Evolutionary conservation across 108 stramenopile genomes (phyloP).

Genomic region (Pseudonitzschia pungens): DNA sequence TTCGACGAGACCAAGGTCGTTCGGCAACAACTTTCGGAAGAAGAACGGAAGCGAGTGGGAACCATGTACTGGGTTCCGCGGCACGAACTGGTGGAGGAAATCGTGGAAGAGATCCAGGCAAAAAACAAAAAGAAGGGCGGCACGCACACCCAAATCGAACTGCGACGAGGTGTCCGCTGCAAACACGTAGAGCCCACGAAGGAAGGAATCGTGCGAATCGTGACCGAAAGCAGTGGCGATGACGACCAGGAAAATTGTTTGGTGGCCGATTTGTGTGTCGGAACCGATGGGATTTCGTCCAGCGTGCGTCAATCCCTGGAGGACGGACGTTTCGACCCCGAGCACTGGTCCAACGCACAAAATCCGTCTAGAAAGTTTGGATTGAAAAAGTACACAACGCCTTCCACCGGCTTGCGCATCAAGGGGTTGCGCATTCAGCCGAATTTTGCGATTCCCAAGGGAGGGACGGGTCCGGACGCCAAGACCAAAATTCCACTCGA

Average conservation of each 20-base stretch:
- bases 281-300: conserved; percentile 1
- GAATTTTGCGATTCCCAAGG: neutral
- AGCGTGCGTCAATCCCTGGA: neutral
- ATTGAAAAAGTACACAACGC: neutral
- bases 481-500: neutral
- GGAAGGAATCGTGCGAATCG: neutral
- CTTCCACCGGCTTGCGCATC: neutral
- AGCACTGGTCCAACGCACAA: neutral
- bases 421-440: neutral
- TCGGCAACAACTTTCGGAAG: neutral
- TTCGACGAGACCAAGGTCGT: conserved; percentile 8
- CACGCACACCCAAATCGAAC: neutral
- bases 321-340: neutral
- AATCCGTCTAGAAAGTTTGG: neutral
- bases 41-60: neutral
- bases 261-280: neutral
- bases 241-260: neutral
- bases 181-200: neutral
- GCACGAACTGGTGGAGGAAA: neutral
- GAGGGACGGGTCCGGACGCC: neutral
- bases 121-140: neutral
- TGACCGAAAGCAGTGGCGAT: neutral
- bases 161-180: neutral
- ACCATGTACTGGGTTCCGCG: conserved; percentile 11
- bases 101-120: neutral